Percentiles rank a stretch among this genome's conserved stretches.
phyloP scores from a whole-genome alignment of 2,329 filamentous ascomycete genomes.

The Trichoderma simmonsii region DNA sequence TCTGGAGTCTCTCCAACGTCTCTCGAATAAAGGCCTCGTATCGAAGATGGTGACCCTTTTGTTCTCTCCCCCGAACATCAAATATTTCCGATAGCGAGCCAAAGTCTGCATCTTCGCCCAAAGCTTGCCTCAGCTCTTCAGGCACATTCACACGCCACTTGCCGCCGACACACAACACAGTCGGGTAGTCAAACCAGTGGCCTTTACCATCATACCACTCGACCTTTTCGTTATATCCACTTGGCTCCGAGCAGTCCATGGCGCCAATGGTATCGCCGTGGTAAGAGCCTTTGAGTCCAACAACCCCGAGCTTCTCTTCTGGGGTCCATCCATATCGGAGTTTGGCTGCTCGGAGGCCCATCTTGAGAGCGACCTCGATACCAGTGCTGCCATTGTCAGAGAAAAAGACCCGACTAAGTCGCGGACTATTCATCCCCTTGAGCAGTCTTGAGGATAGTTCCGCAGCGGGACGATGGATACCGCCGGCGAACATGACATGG shows the following conservation, averaged over 20 bases:
- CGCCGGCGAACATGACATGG: constrained; percentile 82
- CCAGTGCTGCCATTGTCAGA: constrained; percentile 83
- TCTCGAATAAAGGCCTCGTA: constrained; percentile 61
- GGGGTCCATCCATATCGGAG: constrained; percentile 64
- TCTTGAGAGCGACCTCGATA: constrained; percentile 80
- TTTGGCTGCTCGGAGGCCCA: constrained; percentile 70
- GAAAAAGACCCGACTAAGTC: constrained; percentile 71
- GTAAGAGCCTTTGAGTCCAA: constrained; percentile 77
- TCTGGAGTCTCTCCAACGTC: constrained; percentile 50
- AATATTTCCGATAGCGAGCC: constrained; percentile 56
- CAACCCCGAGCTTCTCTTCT: constrained; percentile 57
- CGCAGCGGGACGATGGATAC: constrained; percentile 75
- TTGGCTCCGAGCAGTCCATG: constrained; percentile 81
- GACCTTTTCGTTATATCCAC: constrained; percentile 74
- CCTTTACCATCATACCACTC: constrained; percentile 82
- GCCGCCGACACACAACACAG: constrained; percentile 63
- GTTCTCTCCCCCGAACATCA: constrained; percentile 49
- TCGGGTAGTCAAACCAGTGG: constrained; percentile 77
- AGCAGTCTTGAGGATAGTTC: constrained; percentile 65
- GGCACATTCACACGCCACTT: constrained; percentile 63
- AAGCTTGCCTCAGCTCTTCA: constrained; percentile 41
- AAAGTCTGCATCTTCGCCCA: constrained; percentile 46
- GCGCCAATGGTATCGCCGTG: constrained; percentile 86
- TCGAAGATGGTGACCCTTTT: constrained; percentile 40
- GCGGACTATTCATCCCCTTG: constrained; percentile 56